Base-by-base conservation (phyloP, 208 protist genomes). In the Tritrichomonas foetus region DNA sequence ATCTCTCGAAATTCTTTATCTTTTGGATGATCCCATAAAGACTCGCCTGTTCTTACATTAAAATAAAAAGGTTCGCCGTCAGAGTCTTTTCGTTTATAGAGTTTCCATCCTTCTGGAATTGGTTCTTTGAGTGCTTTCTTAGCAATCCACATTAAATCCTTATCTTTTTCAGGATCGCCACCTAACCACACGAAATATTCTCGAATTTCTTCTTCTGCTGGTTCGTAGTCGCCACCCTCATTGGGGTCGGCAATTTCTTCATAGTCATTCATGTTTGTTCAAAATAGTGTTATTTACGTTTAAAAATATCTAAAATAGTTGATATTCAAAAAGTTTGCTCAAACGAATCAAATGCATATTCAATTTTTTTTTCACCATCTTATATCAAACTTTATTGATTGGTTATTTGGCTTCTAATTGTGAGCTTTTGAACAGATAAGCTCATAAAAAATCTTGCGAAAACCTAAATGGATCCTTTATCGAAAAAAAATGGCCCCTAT, bases 11-110 rank as follows among this genome's bases (percentile, higher is more conserved):
- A 82, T 41, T 82, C 33, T 30, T 82, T 20, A 82, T 82, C 74
- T 0, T 47, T 30, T 50, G 78, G 78, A 89, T 89, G 78, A 89
- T 89, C 78, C 47, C 78, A 89, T 50, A 89, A 89, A 57, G 78
- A 89, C 39, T 89, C 78, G 11, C 78, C 47, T 20, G 78, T 89
- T 89, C 30, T 0, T 16, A 47, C 33, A 89, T 89, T 89, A 57
- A 57, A 89, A 89, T 89, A 89, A 49, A 89, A 89, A 41, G 78
- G 78, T 39, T 89, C 78, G 39, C 78, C 78, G 2, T 44, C 8
- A 57, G 27, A 41, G 22, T 89, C 47, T 50, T 50, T 89, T 14
- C 47, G 25, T 16, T n/a, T 41, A 36, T 61, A 89, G 20, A 89
- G 33, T 57, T 89, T 89, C 78, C 78, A 89, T 33, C 78, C 78